Evolutionary conservation across 495 filamentous ascomycete species (phyloP).

Genomic region (Elaphomyces granulatus): DNA sequence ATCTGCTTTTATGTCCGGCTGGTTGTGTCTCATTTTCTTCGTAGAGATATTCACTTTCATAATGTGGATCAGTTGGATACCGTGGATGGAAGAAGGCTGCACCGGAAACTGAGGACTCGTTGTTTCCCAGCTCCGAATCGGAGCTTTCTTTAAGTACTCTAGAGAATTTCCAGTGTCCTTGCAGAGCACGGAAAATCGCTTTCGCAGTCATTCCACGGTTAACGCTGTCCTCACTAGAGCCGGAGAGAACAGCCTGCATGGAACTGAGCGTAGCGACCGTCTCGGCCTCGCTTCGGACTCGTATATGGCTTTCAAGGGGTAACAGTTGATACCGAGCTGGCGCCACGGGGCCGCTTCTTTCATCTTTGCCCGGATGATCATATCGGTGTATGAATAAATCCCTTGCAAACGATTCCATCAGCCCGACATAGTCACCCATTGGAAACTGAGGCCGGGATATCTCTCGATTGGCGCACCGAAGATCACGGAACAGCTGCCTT

Average conservation of each 20-base stretch:
- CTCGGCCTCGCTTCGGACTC: not conserved
- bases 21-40: not conserved
- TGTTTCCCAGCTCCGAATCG: not conserved
- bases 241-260: constrained; percentile 8
- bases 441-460: constrained; percentile 49
- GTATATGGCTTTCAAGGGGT: not conserved
- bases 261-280: constrained; percentile 7
- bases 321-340: constrained; percentile 21
- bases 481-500: constrained; percentile 11
- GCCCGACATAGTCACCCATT: constrained; percentile 65
- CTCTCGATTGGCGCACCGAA: constrained; percentile 18
- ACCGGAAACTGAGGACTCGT: not conserved
- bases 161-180: constrained; percentile 46
- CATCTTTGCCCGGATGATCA: not conserved
- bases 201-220: constrained; percentile 9
- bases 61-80: not conserved
- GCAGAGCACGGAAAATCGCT: constrained; percentile 57
- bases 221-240: not conserved
- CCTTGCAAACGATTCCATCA: constrained; percentile 56
- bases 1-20: not conserved
- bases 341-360: constrained; percentile 18
- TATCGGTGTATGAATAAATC: constrained; percentile 29
- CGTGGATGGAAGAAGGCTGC: not conserved
- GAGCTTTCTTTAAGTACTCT: not conserved
- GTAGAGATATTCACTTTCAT: not conserved